Percentiles rank a stretch among this genome's conserved stretches.
Conservation (phyloP, 805 yeast genomes). For the Zygosaccharomyces lentus region DNA sequence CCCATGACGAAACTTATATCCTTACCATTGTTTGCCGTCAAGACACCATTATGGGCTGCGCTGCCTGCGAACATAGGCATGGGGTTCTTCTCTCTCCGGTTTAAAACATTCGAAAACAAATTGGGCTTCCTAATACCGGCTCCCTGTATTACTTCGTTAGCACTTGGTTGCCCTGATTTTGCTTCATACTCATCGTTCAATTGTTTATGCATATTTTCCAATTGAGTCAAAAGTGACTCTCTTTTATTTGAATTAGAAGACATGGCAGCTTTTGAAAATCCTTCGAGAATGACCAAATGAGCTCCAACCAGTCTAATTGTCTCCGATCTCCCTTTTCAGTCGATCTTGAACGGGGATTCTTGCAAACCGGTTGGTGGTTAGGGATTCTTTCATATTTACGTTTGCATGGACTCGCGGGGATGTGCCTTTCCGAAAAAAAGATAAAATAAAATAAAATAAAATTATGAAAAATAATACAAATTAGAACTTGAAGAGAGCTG, state of each 20-base stretch:
- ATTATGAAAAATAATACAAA: neutral
- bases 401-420: neutral
- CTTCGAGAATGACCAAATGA: neutral
- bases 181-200: conserved; percentile 15
- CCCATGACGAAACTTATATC: conserved; percentile 72
- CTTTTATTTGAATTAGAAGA: conserved; percentile 10
- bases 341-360: neutral
- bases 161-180: conserved; percentile 2
- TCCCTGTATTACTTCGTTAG: conserved; percentile 4
- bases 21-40: conserved; percentile 39
- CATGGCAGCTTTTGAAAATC: neutral
- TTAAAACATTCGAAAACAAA: conserved; percentile 13
- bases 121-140: conserved; percentile 9
- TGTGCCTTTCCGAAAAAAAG: neutral
- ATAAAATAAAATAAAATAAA: neutral
- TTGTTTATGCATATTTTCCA: conserved; percentile 25
- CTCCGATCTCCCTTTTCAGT: neutral
- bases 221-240: conserved; percentile 18
- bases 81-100: conserved; percentile 18
- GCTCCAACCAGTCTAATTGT: neutral
- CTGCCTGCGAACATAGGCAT: conserved; percentile 26
- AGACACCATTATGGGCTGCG: conserved; percentile 27
- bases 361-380: neutral
- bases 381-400: conserved; percentile 3
- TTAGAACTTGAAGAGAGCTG: neutral